Evolutionary conservation across 129 eudicot genomes (phyloP).

Genomic region (Helianthus annuus): HanXRQr2.0-SUNRISE NC_035441.2:35793055-35793554

Average conservation of each 20-base stretch:
- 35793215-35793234: not conserved
- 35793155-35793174: not conserved
- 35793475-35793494: not conserved
- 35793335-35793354: not conserved
- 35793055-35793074: slow-evolving; percentile 1
- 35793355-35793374: not conserved
- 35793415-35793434: not conserved
- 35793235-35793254: not conserved
- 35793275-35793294: not conserved
- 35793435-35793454: not conserved
- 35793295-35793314: not conserved
- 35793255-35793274: not conserved
- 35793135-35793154: not conserved
- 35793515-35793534: not conserved
- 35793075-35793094: not conserved
- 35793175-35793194: slow-evolving; percentile 1
- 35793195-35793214: not conserved
- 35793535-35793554: too few species aligned
- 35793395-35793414: not conserved
- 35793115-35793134: slow-evolving; percentile 1
- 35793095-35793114: not conserved
- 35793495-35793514: slow-evolving; percentile 2
- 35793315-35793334: slow-evolving; percentile 3
- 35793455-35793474: slow-evolving; percentile 1
- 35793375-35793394: slow-evolving; percentile 2